Evolutionary conservation across 176 grass and related monocot species (phyloP).

Genomic region (Leersia perrieri): DNA sequence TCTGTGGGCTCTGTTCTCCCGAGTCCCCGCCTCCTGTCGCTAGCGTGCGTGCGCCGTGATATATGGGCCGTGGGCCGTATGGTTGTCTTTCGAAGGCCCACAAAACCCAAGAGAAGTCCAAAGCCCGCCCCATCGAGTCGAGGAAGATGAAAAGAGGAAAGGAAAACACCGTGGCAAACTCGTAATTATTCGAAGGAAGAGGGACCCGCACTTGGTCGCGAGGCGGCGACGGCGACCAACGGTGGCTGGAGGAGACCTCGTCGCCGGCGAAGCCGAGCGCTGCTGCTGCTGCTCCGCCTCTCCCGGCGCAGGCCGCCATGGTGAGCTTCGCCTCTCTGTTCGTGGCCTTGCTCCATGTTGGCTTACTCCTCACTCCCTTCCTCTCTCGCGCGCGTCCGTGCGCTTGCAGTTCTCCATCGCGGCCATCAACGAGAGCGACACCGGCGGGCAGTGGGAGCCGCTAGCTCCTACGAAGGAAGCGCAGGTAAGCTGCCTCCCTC

Average conservation of each 20-base stretch:
- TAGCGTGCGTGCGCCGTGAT: no score
- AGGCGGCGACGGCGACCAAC: constrained; percentile 18
- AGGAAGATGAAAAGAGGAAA: neutral
- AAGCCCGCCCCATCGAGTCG: no score
- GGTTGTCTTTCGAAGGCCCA: neutral
- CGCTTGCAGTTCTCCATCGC: constrained; percentile 89
- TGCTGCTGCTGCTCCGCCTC: neutral
- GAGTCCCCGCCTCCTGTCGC: no score
- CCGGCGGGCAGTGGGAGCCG: constrained; percentile 73
- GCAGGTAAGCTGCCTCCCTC: constrained; percentile 41
- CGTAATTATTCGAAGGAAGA: neutral
- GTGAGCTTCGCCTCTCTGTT: constrained; percentile 17
- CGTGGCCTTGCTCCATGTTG: neutral
- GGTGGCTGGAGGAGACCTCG: constrained; percentile 26
- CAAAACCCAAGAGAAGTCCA: neutral
- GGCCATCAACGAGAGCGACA: constrained; percentile 83
- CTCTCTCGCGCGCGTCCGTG: neutral
- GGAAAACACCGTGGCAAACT: neutral
- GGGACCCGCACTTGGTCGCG: neutral
- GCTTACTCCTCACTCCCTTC: neutral
- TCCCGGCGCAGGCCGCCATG: constrained; percentile 37
- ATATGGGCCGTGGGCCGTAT: no score
- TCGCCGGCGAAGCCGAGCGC: constrained; percentile 21
- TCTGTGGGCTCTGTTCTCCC: no score
- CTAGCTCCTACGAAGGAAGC: constrained; percentile 98